Conservation (phyloP, 2,329 filamentous ascomycete species). For the Beauveria asiatica region DNA sequence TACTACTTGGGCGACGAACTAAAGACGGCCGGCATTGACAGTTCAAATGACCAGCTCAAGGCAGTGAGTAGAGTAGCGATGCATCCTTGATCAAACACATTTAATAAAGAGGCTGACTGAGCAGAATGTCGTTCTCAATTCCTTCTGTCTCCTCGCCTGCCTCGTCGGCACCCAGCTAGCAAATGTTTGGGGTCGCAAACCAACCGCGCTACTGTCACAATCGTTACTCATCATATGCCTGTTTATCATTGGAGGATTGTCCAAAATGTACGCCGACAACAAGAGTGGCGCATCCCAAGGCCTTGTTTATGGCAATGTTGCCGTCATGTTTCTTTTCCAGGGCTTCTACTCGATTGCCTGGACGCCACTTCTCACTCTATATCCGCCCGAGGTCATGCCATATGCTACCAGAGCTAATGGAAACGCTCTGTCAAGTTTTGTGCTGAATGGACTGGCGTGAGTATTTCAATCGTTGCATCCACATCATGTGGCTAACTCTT, state of each 20-base stretch:
- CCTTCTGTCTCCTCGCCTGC: slow-evolving; percentile 36
- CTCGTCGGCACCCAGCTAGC: slow-evolving; percentile 34
- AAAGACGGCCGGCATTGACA: slow-evolving; percentile 36
- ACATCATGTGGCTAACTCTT: background rate
- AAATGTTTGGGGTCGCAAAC: slow-evolving; percentile 35
- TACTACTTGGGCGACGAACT: slow-evolving; percentile 34
- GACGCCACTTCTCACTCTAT: slow-evolving; percentile 20
- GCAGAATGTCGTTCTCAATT: slow-evolving; percentile 41
- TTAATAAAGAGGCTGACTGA: background rate
- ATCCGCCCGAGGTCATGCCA: slow-evolving; percentile 22
- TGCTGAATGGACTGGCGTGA: slow-evolving; percentile 11
- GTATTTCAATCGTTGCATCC: background rate
- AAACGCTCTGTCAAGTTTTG: slow-evolving; percentile 27
- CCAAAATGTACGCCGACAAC: slow-evolving; percentile 30
- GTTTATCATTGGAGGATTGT: slow-evolving; percentile 42
- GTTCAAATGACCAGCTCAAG: slow-evolving; percentile 33
- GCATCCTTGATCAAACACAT: too few species aligned
- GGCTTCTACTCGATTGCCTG: slow-evolving; percentile 21
- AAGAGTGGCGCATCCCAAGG: slow-evolving; percentile 21
- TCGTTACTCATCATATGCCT: slow-evolving; percentile 32
- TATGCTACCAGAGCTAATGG: slow-evolving; percentile 21
- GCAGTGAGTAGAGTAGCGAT: slow-evolving; percentile 21
- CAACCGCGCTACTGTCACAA: slow-evolving; percentile 31
- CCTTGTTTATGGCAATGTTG: slow-evolving; percentile 28
- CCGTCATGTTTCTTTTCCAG: slow-evolving; percentile 22